Conservation (phyloP, 1,139 yeast species). For the Kodamaea sp. region DNA sequence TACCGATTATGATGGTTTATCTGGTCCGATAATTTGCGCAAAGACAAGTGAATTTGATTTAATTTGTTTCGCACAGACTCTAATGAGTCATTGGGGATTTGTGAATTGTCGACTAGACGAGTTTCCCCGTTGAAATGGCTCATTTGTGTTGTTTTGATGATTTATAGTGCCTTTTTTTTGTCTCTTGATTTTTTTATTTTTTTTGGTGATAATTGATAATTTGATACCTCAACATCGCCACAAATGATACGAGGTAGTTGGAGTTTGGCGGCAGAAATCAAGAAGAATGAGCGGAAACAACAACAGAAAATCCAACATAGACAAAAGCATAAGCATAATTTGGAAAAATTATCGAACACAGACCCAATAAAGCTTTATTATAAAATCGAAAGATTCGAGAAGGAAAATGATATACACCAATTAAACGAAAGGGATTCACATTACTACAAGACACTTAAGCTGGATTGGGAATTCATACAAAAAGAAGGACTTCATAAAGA, state of each 20-base stretch:
- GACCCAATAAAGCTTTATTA: slow-evolving; percentile 36
- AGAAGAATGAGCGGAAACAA: slow-evolving; percentile 35
- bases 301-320: slow-evolving; percentile 37
- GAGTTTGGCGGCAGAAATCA: slow-evolving; percentile 41
- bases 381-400: slow-evolving; percentile 27
- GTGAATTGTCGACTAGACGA: slow-evolving; percentile 19
- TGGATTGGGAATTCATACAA: slow-evolving; percentile 41
- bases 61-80: slow-evolving; percentile 43
- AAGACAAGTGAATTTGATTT: slow-evolving; percentile 44
- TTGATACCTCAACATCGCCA: neutral
- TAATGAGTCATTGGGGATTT: slow-evolving; percentile 37
- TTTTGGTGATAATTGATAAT: too few species aligned
- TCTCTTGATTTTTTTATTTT: neutral
- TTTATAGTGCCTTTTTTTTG: neutral
- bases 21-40: slow-evolving; percentile 43
- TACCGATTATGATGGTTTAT: slow-evolving; percentile 39
- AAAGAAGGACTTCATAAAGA: slow-evolving; percentile 33
- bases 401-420: slow-evolving; percentile 14
- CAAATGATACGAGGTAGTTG: slow-evolving; percentile 44
- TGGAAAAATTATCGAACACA: slow-evolving; percentile 23
- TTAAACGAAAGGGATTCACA: slow-evolving; percentile 21
- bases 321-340: slow-evolving; percentile 32
- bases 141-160: slow-evolving; percentile 1
- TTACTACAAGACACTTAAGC: slow-evolving; percentile 24
- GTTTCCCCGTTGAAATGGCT: slow-evolving; percentile 2